These are phyloP conservation scores for Beauveria australis DNA, from an alignment of 2,329 filamentous ascomycete genomes.

Conservation along the genomic window DNA sequence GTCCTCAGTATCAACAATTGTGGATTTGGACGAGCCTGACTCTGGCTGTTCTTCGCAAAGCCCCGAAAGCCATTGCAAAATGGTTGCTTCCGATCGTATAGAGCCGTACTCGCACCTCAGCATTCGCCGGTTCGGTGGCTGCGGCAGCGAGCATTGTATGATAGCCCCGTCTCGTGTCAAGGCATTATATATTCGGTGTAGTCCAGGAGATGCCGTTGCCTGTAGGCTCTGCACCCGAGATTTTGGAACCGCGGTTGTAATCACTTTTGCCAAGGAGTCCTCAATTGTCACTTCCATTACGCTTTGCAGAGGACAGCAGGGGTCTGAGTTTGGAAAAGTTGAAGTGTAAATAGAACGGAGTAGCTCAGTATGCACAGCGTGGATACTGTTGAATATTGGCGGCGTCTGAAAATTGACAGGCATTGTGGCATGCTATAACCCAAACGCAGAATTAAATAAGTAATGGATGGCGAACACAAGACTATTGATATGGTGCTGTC, in stretches of 20 bases:
- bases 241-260: slow-evolving; percentile 25
- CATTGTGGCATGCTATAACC: neutral
- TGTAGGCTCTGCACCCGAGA: slow-evolving; percentile 24
- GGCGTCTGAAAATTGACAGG: neutral
- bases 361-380: neutral
- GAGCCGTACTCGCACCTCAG: slow-evolving; percentile 39
- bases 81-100: slow-evolving; percentile 34
- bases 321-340: neutral
- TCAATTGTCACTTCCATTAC: slow-evolving; percentile 27
- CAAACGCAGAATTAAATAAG: neutral
- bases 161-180: slow-evolving; percentile 31
- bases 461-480: neutral
- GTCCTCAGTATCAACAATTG: neutral
- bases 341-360: neutral
- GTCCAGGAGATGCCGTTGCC: slow-evolving; percentile 26
- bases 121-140: slow-evolving; percentile 32
- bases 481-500: neutral
- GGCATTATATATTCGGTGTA: slow-evolving; percentile 35
- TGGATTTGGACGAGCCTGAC: neutral
- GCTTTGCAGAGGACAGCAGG: slow-evolving; percentile 7
- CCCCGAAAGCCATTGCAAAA: slow-evolving; percentile 37
- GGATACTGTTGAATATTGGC: neutral
- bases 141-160: slow-evolving; percentile 36
- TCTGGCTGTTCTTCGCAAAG: neutral
- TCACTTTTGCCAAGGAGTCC: slow-evolving; percentile 27